Base-by-base conservation (phyloP, 139 green algal species). In the Chlamydomonas incerta region DNA sequence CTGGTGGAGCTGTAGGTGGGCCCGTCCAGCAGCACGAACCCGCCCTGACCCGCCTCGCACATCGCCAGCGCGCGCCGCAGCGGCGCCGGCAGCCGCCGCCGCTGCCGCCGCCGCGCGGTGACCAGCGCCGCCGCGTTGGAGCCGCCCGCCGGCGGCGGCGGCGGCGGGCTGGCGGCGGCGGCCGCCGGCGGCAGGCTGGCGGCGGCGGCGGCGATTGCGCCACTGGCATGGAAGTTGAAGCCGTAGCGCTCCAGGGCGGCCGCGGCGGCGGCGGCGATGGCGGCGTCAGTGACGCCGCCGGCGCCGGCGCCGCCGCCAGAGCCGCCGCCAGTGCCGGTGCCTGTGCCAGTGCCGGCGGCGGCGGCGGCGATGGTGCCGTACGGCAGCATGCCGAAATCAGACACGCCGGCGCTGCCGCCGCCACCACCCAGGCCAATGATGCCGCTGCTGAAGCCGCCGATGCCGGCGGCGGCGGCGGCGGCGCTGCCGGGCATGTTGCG, bases 41-140 rank as follows among this genome's bases (percentile, higher is more conserved):
- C 77, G 63, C 77, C 77, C 63, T 83, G 77, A 0, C 77, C 77
- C 28, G 62, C 60, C 23, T 74, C 63, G 62, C 77, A 83, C 13
- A 83, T 74, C 41, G 63, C 77, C 77, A 83, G 63, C 29, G 77
- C 77, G 21, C 77, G 77, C 4, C 47, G 77, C 46, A 83, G 77
- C 63, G 77, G 62, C 5, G 77, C 46, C 17, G 77, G 63, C 41
- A 83, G n/a, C 3, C 41, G 63, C 31, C 77, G 75, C 62, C 75
- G 41, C 28, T 46, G 60, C 75, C 60, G 57, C 60, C 26, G 58
- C 37, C 68, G 68, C 1, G 29, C 9, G 21, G 69, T 33, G 35
- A 52, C 69, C 23, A 37, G 35, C 34, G 69, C 50, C 41, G 50
- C 41, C 69, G 41, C 41, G 41, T 5, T 8, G 41, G 6, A 8